Evolutionary conservation across 2,329 filamentous ascomycete genomes (phyloP).

Genomic region (Penicillium hordei): DNA sequence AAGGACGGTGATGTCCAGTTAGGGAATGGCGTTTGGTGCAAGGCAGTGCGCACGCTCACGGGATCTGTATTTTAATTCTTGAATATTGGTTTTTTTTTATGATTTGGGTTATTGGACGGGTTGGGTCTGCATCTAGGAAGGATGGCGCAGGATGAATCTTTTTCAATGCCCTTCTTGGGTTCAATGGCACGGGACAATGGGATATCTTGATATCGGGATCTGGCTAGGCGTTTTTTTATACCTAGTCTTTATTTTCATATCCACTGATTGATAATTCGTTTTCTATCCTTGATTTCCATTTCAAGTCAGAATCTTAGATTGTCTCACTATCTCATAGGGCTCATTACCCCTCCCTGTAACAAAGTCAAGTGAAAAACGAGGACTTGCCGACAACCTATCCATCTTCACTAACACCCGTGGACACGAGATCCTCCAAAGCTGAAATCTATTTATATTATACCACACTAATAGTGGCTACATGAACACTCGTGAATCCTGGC

Average conservation of each 20-base stretch:
- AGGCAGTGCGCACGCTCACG: conserved; percentile 39
- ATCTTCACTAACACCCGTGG: no score
- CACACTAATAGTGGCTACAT: not conserved
- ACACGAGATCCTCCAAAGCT: not conserved
- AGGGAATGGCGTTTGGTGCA: conserved; percentile 42
- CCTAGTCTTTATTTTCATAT: conserved; percentile 2
- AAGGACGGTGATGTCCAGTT: conserved; percentile 24
- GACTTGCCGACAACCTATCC: not conserved
- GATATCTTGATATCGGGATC: not conserved
- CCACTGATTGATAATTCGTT: not conserved
- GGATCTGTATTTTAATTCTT: conserved; percentile 35
- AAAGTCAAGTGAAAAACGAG: not conserved
- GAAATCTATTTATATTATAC: not conserved
- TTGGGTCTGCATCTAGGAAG: not conserved
- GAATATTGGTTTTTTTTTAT: conserved; percentile 7
- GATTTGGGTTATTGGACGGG: not conserved
- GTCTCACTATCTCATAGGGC: not conserved
- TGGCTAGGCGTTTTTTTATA: conserved; percentile 4
- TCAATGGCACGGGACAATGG: not conserved
- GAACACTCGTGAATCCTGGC: not conserved
- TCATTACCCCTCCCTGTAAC: not conserved
- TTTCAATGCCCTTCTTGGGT: not conserved
- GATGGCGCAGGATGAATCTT: not conserved
- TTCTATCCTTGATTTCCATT: not conserved
- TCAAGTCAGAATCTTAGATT: not conserved